Conservation (phyloP, 129 eudicot species). For the Pseudognaphalium luteoalbum region DNA sequence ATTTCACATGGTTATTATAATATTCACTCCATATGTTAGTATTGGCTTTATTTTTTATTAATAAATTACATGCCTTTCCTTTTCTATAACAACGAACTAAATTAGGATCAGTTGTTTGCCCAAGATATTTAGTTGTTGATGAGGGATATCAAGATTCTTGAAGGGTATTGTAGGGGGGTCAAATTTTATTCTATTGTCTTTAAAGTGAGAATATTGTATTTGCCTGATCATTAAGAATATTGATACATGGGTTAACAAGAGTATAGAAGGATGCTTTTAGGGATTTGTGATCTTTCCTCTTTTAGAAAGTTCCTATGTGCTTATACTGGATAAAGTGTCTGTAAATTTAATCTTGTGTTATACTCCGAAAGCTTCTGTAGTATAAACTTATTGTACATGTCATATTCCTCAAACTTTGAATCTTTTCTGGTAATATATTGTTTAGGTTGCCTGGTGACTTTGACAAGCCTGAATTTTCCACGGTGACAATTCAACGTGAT, state of each 20-base stretch:
- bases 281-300: slow-evolving; percentile 4
- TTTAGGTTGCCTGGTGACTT: slow-evolving; percentile 97
- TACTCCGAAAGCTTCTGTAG: neutral
- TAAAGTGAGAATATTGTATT: neutral
- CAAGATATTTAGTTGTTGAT: neutral
- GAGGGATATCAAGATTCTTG: neutral
- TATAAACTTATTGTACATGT: slow-evolving; percentile 3
- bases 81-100: neutral
- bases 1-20: slow-evolving; percentile 21
- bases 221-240: neutral
- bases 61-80: neutral
- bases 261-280: neutral
- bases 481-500: slow-evolving; percentile 96
- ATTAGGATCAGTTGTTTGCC: neutral
- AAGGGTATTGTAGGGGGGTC: neutral
- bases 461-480: slow-evolving; percentile 81
- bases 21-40: slow-evolving; percentile 6
- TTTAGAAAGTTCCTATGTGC: slow-evolving; percentile 17
- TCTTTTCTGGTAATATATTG: slow-evolving; percentile 23
- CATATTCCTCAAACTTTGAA: slow-evolving; percentile 18
- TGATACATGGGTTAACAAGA: slow-evolving; percentile 3
- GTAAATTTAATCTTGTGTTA: slow-evolving; percentile 1
- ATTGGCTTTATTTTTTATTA: neutral
- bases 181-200: neutral
- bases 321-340: slow-evolving; percentile 2